Evolutionary conservation across 768 basidiomycete genomes (phyloP).

Genomic region (Amanita phalloides): DNA sequence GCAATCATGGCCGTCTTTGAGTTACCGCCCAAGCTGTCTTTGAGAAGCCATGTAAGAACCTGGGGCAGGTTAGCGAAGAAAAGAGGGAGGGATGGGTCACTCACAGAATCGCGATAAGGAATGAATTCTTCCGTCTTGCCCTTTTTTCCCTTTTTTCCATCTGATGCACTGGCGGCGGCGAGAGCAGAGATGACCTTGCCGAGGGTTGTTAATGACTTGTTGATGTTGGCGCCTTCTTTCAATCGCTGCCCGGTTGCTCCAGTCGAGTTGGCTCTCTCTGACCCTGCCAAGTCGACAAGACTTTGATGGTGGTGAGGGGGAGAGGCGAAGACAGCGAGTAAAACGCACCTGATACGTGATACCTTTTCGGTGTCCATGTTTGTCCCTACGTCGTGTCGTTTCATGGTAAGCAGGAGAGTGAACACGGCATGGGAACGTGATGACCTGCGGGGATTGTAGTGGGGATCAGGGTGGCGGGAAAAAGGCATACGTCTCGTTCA

Average conservation of each 20-base stretch:
- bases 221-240: constrained; percentile 98
- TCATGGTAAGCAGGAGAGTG: constrained; percentile 90
- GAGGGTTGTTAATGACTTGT: constrained; percentile 94
- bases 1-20: constrained; percentile 99
- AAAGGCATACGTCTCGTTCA: constrained; percentile 89
- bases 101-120: constrained; percentile 93
- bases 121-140: constrained; percentile 87
- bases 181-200: constrained; percentile 96
- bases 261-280: constrained; percentile 94
- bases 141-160: constrained; percentile 80
- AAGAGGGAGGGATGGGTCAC: constrained; percentile 16
- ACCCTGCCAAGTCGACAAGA: constrained; percentile 93
- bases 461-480: not conserved
- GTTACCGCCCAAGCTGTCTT: constrained; percentile 95
- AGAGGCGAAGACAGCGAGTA: not conserved
- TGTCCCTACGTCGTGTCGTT: constrained; percentile 71
- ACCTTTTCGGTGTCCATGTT: constrained; percentile 96
- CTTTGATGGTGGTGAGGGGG: constrained; percentile 23
- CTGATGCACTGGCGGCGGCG: constrained; percentile 55
- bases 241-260: constrained; percentile 93
- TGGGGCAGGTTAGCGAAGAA: constrained; percentile 16
- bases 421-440: constrained; percentile 98
- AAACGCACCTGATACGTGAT: constrained; percentile 77
- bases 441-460: constrained; percentile 37
- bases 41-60: constrained; percentile 97